Evolutionary conservation across 2,329 filamentous ascomycete genomes (phyloP), one percentile per base, ranked within the genome.

Genomic region (Sarocladium kiliense): DNA sequence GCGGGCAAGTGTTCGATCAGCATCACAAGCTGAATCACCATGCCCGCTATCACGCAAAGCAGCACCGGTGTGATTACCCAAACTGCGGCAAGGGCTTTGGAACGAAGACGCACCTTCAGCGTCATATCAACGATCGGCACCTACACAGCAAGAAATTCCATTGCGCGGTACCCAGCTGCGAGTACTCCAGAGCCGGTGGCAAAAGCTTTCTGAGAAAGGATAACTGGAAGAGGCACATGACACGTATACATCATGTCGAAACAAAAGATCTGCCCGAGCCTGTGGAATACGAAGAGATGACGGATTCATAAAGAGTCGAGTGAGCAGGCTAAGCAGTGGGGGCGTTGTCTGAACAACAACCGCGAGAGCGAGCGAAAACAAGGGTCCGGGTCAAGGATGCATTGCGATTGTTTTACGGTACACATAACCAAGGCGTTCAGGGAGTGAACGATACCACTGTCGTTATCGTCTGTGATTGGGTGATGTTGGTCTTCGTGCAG

Each of bases 161-260:
- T 63, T 85, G 81, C 61, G 78, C 74, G 0, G 73, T 80, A 3
- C 71, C 70, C 2, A 74, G 74, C 6, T 85, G 81, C 61, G 72
- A 77, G 4, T 84, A 81, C 62, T 83, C 79, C n/a, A 75, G 73
- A 55, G 64, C 70, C 16, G 81, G 81, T 9, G 79, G 80, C 55
- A 83, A 81, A 58, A 79, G 77, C 0, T 85, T 85, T 59, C 80
- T 81, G 1, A 71, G 81, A 54, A 85, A 84, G 62, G 81, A 84
- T 62, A 84, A 85, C 65, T 84, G 81, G 81, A 77, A 80, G 61
- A 70, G 81, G 55, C 81, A 85, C 63, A 84, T 85, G 80, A 71
- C 75, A 34, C 84, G 83, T 65, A 84, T 82, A 60, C 81, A 85
- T 60, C 66, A 74, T 34, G 65, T 76, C 57, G 74, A 76, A 53